Percentiles rank a stretch among this genome's conserved stretches.
phyloP scores from a whole-genome alignment of 83 land plant genomes.

The Thuja plicata region DNA sequence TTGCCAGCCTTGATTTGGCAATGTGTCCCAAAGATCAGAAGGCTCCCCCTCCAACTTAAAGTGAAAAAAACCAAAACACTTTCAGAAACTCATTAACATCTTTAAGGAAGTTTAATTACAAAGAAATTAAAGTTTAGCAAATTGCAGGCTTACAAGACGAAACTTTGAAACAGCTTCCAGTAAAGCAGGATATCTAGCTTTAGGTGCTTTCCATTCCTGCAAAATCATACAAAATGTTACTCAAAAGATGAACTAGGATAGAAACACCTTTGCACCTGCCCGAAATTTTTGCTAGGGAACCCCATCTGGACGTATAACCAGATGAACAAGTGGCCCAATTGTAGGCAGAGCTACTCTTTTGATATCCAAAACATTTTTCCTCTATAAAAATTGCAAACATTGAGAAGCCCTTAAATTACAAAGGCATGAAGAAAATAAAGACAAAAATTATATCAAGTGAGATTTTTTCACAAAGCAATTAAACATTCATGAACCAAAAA shows the following conservation, averaged over 20 bases:
- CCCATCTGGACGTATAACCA: background rate
- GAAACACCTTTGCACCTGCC: background rate
- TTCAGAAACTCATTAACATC: conserved; percentile 1
- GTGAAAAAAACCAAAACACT: background rate
- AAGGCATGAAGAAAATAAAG: background rate
- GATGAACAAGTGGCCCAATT: background rate
- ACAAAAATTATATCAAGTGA: background rate
- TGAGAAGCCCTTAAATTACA: background rate
- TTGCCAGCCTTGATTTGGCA: conserved; percentile 55
- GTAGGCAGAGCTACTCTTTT: background rate
- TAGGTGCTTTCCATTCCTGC: conserved; percentile 83
- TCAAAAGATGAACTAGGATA: background rate
- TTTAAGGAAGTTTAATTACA: background rate
- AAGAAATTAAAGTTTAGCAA: background rate
- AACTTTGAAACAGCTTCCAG: conserved; percentile 48
- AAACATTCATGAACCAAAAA: background rate
- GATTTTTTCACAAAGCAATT: background rate
- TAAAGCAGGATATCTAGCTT: conserved; percentile 51
- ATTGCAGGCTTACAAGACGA: conserved; percentile 38
- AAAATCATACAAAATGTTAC: background rate
- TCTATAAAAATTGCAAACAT: background rate
- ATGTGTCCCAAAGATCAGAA: conserved; percentile 54
- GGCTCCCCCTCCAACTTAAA: conserved; percentile 39
- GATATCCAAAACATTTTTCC: background rate
- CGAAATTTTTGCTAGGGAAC: background rate